Evolutionary conservation across 331 rosid genomes (phyloP), one percentile per base, ranked within the genome.

Genomic region (Ulmus americana): DNA sequence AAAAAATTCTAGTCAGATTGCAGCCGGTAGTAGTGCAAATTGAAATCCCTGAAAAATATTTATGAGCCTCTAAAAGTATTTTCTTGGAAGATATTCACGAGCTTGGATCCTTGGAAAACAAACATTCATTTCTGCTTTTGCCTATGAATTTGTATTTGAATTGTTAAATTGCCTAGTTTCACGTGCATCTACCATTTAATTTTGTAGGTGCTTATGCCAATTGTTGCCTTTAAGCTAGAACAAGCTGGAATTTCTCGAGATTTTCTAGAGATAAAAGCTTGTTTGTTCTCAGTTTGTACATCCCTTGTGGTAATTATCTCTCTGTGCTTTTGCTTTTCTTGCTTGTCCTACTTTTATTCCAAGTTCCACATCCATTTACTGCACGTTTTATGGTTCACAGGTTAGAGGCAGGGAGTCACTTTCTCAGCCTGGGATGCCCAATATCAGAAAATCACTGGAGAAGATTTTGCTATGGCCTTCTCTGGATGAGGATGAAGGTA

Each of bases 271-370:
- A 78, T 88, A 71, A 88, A 86, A 79, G 63, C 96, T 70, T 84
- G 88, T 63, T 80, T 92, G 73, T 87, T 86, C 77, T 82, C 96
- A 62, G 67, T 85, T 57, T 92, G 96, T 81, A 86, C 97, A 50
- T 85, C 94, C 54, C 92, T 88, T 45, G 76, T 68, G 97, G 96
- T 88, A 86, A 86, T 22, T 70, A 28, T 50, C 50, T 16, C 42
- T 59, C 55, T 65, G 40, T 63, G 16, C 39, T 55, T 42, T 12
- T 14, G 41, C 16, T 48, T 47, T 46, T 20, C n/a, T 62, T 5
- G 55, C 59, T 53, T 71, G 46, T 73, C 35, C 35, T 28, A 28
- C 35, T 60, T 44, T 45, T 44, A 70, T 70, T 43, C 55, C 35
- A 65, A 61, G 76, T 58, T 63, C 55, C 49, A 43, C 55, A 69